These are phyloP conservation scores for Pilasporangium apinafurcum DNA, from an alignment of 352 stramenopile species.

Conservation along the genomic window DNA sequence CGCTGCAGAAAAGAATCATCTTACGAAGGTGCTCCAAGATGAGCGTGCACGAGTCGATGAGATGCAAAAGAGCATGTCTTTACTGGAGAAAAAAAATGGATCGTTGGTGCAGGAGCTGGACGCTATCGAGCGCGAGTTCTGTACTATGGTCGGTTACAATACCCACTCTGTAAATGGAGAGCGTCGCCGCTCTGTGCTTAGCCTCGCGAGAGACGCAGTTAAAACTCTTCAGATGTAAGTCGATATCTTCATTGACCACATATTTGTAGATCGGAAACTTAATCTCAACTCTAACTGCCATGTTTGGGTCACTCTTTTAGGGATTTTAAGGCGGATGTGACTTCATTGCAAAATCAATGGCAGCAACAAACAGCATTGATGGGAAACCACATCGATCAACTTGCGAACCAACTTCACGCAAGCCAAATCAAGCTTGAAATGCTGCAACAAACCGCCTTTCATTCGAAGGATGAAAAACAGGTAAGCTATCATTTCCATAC, in stretches of 20 bases:
- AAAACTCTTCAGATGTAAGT: conserved; percentile 3
- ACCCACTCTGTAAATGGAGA: conserved; percentile 2
- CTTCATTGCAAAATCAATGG: conserved; percentile 27
- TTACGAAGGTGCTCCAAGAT: conserved; percentile 31
- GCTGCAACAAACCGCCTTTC: conserved; percentile 30
- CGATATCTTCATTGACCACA: too few species aligned
- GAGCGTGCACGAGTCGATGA: conserved; percentile 31
- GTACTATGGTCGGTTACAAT: conserved; percentile 11
- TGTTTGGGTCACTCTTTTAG: conserved; percentile 4
- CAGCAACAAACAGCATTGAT: conserved; percentile 34
- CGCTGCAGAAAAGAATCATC: conserved; percentile 32
- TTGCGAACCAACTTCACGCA: conserved; percentile 30
- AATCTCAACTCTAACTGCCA: too few species aligned
- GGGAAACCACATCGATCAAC: conserved; percentile 28
- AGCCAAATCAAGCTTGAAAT: conserved; percentile 46
- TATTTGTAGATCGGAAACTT: too few species aligned
- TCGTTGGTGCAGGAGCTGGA: conserved; percentile 30
- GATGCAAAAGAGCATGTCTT: conserved; percentile 11
- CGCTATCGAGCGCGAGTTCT: conserved; percentile 31
- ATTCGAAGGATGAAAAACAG: conserved; percentile 39
- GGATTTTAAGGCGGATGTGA: conserved; percentile 35
- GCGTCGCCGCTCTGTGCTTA: not conserved
- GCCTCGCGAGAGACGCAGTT: too few species aligned
- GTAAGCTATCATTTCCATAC: conserved; percentile 1
- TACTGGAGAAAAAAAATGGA: conserved; percentile 23